Conservation (phyloP, 345 rosid genomes). For the Laguncularia racemosa region DNA sequence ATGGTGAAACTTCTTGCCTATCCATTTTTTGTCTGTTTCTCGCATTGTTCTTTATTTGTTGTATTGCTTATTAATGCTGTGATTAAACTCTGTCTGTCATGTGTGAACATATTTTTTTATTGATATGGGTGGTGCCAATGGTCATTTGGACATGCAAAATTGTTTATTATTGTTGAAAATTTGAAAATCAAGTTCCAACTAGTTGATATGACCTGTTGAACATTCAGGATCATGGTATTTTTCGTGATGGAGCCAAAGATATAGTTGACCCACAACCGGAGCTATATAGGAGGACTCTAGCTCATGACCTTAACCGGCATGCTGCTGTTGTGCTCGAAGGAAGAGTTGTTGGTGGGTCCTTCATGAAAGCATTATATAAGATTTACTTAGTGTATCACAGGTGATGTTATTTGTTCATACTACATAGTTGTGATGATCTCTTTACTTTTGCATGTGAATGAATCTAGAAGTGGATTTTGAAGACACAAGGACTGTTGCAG, state of each 20-base stretch:
- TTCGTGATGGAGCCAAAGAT: constrained; percentile 61
- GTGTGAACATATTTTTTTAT: no score
- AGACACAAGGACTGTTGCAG: constrained; percentile 76
- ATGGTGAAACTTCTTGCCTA: no score
- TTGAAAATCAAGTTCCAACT: no score
- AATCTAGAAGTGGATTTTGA: constrained; percentile 58
- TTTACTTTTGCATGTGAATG: constrained; percentile 6
- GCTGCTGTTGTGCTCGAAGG: constrained; percentile 94
- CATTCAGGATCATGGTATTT: constrained; percentile 72
- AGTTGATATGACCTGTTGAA: not conserved
- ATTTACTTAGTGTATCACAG: no score
- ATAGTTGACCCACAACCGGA: constrained; percentile 42
- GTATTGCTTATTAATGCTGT: no score
- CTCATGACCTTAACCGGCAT: constrained; percentile 81
- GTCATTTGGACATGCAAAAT: no score
- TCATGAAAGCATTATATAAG: no score
- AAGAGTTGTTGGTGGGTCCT: constrained; percentile 49
- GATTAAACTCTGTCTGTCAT: no score
- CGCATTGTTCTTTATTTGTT: no score
- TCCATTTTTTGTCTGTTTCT: no score
- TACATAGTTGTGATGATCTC: not conserved
- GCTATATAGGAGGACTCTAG: constrained; percentile 53
- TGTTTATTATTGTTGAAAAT: no score
- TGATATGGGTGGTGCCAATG: no score
- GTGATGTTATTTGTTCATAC: not conserved